phyloP scores from a whole-genome alignment of 2,329 filamentous ascomycete genomes.

The Scleromitrula shiraiana region DNA sequence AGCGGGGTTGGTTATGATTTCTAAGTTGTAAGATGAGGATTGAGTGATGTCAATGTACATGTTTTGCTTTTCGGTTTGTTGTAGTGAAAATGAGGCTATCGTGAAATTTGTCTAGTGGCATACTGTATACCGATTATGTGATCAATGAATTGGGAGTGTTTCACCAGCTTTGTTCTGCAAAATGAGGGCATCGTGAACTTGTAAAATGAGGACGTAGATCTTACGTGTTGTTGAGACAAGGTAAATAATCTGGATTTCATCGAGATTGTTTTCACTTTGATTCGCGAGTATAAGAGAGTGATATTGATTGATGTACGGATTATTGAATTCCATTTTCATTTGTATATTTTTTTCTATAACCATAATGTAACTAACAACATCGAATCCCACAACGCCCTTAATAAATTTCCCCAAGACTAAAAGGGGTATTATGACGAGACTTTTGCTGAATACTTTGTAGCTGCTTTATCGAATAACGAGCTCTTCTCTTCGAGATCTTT shows the following conservation, averaged over 20 bases:
- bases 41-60: constrained; percentile 4
- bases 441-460: constrained; percentile 79
- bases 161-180: background rate
- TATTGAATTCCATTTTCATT: background rate
- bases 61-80: background rate
- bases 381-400: background rate
- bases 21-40: too few species aligned
- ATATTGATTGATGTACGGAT: too few species aligned
- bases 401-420: background rate
- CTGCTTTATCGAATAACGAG: constrained; percentile 77
- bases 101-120: background rate
- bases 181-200: background rate
- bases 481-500: constrained; percentile 76
- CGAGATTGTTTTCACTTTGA: background rate
- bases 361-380: background rate
- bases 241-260: background rate
- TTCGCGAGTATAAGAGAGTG: too few species aligned
- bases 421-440: constrained; percentile 36
- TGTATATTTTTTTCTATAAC: background rate
- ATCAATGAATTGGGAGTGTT: too few species aligned
- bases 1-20: background rate
- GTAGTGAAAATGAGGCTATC: background rate
- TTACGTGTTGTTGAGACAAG: background rate
- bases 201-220: background rate
- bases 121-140: background rate